These are phyloP conservation scores for Cytospora leucostoma DNA, from an alignment of 2,329 filamentous ascomycete genomes.

Conservation along the genomic window DNA sequence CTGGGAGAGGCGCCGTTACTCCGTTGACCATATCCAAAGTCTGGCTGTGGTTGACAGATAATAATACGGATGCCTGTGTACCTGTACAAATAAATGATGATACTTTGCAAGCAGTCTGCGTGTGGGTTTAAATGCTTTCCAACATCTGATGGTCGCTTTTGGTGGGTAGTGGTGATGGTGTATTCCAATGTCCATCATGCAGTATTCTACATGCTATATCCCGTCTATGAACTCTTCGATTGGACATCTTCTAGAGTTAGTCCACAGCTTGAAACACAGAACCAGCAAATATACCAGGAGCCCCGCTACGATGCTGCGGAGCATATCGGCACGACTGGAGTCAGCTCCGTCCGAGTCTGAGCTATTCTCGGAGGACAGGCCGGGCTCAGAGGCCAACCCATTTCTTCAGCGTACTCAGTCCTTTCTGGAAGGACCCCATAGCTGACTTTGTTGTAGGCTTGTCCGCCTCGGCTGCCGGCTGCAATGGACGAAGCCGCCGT, in stretches of 20 bases:
- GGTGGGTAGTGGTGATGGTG: background rate
- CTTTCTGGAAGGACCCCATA: background rate
- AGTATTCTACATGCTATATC: slow-evolving; percentile 6
- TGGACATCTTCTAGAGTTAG: too few relatives aligned
- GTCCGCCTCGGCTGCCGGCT: background rate
- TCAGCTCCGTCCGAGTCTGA: background rate
- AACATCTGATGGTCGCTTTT: background rate
- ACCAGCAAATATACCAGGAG: too few relatives aligned
- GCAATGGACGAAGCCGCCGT: background rate
- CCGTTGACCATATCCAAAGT: background rate
- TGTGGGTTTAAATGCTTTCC: background rate
- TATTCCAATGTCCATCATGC: background rate
- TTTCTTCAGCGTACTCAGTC: background rate
- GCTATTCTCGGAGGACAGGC: background rate
- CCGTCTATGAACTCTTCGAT: background rate
- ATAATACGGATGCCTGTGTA: slow-evolving; percentile 29
- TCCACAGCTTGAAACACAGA: too few relatives aligned
- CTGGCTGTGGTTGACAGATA: background rate
- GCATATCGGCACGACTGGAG: background rate
- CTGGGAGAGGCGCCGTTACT: background rate
- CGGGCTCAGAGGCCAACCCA: slow-evolving; percentile 5
- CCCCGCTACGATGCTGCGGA: background rate
- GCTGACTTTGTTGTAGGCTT: background rate
- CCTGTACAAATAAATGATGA: slow-evolving; percentile 30
- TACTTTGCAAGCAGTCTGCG: background rate